phyloP scores from a whole-genome alignment of 768 basidiomycete species.

The Mycena crocata region DNA sequence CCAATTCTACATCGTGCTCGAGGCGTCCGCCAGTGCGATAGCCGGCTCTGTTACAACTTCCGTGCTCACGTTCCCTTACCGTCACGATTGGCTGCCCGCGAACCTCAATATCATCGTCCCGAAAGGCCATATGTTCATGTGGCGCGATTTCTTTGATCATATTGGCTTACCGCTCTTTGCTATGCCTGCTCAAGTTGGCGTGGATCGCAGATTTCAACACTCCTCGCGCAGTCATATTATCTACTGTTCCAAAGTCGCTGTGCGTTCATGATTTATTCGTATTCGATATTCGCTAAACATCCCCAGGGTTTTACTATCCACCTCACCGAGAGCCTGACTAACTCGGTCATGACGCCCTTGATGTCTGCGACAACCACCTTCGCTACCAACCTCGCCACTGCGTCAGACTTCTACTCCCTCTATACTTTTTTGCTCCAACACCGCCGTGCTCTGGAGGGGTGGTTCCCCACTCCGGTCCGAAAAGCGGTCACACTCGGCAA shows the following conservation, averaged over 20 bases:
- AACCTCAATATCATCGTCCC: neutral
- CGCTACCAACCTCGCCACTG: neutral
- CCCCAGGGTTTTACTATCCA: neutral
- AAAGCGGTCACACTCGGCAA: neutral
- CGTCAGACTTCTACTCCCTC: neutral
- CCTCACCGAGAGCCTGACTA: neutral
- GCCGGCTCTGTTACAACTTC: neutral
- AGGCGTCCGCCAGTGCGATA: neutral
- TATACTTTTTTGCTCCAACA: neutral
- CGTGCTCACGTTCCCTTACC: neutral
- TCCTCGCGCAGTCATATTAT: neutral
- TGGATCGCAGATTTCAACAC: neutral
- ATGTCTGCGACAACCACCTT: neutral
- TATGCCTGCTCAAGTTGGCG: neutral
- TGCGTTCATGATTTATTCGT: neutral
- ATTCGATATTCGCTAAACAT: too few relatives aligned
- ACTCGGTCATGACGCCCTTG: neutral
- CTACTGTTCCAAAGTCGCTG: neutral
- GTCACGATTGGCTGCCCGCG: neutral
- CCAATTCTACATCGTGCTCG: neutral
- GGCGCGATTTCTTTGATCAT: neutral
- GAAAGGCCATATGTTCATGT: neutral
- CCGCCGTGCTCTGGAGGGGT: neutral
- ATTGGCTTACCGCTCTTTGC: neutral
- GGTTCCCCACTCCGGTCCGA: neutral